phyloP scores from a whole-genome alignment of 2,329 filamentous ascomycete species.

The Rachicladosporium sp. region DNA sequence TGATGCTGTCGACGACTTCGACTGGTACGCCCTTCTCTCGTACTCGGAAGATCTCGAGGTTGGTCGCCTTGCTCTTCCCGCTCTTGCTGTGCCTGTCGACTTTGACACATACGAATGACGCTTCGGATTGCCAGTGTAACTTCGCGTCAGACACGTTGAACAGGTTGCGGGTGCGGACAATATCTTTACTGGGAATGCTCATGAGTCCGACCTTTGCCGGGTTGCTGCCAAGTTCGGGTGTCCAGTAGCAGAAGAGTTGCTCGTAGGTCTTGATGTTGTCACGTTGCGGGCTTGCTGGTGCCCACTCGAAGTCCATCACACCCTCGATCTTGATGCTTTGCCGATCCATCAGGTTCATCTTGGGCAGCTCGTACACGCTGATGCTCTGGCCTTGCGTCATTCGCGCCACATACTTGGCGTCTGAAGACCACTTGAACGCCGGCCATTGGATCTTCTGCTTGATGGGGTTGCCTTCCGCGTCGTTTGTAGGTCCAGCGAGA shows the following conservation, averaged over 20 bases:
- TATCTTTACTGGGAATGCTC: constrained; percentile 88
- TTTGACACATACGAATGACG: constrained; percentile 91
- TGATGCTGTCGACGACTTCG: constrained; percentile 93
- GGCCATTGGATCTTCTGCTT: constrained; percentile 98
- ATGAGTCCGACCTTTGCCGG: constrained; percentile 94
- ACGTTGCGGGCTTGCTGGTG: constrained; percentile 69
- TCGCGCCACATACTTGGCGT: constrained; percentile 92
- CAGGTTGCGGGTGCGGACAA: constrained; percentile 86
- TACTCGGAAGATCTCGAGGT: constrained; percentile 95
- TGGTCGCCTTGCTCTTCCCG: constrained; percentile 94
- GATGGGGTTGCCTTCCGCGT: constrained; percentile 50
- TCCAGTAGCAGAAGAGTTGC: constrained; percentile 97
- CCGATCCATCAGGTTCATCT: constrained; percentile 84
- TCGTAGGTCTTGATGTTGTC: constrained; percentile 85
- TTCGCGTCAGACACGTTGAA: constrained; percentile 98
- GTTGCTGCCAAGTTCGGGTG: constrained; percentile 93
- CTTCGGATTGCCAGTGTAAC: constrained; percentile 96
- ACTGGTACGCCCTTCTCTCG: constrained; percentile 96
- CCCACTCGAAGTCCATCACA: constrained; percentile 97
- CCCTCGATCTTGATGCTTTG: constrained; percentile 91
- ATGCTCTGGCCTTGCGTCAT: constrained; percentile 81
- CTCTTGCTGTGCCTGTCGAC: constrained; percentile 98
- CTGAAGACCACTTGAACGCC: constrained; percentile 97
- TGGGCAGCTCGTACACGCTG: constrained; percentile 77
- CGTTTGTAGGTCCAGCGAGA: constrained; percentile 48